These are phyloP conservation scores for Yamadazyma songkhlaensis DNA, from an alignment of 1,139 yeast genomes.

Conservation along the genomic window DNA sequence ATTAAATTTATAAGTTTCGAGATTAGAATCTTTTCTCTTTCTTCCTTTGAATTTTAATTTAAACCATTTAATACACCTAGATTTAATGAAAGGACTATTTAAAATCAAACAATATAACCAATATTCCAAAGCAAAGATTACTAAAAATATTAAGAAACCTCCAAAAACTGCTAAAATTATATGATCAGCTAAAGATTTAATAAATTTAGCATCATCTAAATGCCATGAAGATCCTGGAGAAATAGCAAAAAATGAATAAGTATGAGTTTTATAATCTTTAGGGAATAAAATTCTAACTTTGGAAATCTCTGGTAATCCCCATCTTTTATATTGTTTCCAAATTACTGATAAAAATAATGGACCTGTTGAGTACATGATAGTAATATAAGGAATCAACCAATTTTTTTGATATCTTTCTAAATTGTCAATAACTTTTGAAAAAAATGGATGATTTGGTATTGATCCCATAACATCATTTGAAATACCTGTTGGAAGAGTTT, in stretches of 20 bases:
- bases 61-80: conserved; percentile 2
- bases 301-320: conserved; percentile 65
- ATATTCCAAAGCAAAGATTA: conserved; percentile 61
- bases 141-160: conserved; percentile 60
- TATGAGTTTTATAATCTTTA: conserved; percentile 59
- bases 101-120: conserved; percentile 44
- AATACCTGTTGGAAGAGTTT: conserved; percentile 87
- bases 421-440: conserved; percentile 63
- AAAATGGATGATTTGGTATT: conserved; percentile 84
- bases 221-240: conserved; percentile 90
- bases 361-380: conserved; percentile 93
- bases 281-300: conserved; percentile 70
- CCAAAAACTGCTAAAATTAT: conserved; percentile 64
- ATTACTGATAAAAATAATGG: conserved; percentile 83
- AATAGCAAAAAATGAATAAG: conserved; percentile 64
- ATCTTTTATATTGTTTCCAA: conserved; percentile 84
- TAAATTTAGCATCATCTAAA: conserved; percentile 74
- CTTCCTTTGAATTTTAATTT: conserved; percentile 24
- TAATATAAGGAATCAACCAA: conserved; percentile 82
- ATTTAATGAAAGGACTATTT: conserved; percentile 6
- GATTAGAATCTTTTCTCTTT: conserved; percentile 55
- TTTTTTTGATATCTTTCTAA: conserved; percentile 62
- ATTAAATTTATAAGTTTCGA: conserved; percentile 15
- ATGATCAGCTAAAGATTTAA: conserved; percentile 69
- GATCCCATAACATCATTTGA: conserved; percentile 94